These are phyloP conservation scores for Candida chilensis DNA, from an alignment of 805 yeast genomes.

Conservation along the genomic window DNA sequence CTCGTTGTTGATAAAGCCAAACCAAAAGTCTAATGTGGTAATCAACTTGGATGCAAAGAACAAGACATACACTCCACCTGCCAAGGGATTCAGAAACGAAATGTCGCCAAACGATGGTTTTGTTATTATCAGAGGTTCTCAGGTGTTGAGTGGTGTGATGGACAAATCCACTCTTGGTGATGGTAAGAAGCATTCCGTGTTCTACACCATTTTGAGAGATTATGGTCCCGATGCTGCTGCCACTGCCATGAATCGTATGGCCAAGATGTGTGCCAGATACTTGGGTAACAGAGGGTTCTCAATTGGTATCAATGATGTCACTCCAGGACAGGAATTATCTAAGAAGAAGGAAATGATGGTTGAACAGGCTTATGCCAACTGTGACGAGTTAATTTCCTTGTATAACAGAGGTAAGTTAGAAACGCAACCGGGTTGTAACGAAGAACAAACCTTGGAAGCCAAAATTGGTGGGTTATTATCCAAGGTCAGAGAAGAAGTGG, in stretches of 20 bases:
- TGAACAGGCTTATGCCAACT: constrained; percentile 79
- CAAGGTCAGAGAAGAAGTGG: constrained; percentile 97
- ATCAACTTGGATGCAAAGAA: constrained; percentile 93
- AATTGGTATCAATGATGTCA: constrained; percentile 95
- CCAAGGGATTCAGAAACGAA: constrained; percentile 64
- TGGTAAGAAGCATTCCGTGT: constrained; percentile 95
- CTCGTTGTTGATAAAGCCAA: constrained; percentile 80
- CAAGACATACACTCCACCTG: constrained; percentile 80
- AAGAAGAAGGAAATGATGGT: constrained; percentile 80
- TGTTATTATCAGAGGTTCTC: constrained; percentile 83
- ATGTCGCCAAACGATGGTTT: constrained; percentile 98
- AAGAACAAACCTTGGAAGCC: constrained; percentile 96
- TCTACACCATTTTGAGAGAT: constrained; percentile 90
- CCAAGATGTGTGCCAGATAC: constrained; percentile 94
- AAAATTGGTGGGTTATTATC: constrained; percentile 94
- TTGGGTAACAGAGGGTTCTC: constrained; percentile 95
- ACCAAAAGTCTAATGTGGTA: constrained; percentile 61
- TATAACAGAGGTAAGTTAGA: constrained; percentile 83
- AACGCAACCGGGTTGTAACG: constrained; percentile 98
- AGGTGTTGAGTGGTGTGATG: constrained; percentile 89
- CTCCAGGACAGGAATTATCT: constrained; percentile 78
- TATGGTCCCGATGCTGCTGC: constrained; percentile 97
- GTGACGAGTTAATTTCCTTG: constrained; percentile 80
- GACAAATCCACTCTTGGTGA: constrained; percentile 95
- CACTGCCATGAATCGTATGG: constrained; percentile 95